Evolutionary conservation across 768 basidiomycete species (phyloP).

Genomic region (Xerocomellus chrysenteron): DNA sequence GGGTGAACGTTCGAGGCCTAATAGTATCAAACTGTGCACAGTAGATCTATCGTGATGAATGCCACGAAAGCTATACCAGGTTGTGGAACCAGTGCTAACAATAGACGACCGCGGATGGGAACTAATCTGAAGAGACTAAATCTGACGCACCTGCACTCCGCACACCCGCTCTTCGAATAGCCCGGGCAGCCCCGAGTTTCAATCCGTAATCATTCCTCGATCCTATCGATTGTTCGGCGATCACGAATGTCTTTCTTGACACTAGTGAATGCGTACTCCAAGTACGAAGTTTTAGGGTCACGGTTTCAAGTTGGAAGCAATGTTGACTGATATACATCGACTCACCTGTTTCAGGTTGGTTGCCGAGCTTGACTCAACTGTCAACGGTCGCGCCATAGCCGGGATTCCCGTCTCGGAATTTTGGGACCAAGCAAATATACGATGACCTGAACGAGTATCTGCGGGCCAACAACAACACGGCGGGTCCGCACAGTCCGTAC

Average conservation of each 20-base stretch:
- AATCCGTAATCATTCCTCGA: constrained; percentile 3
- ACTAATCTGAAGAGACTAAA: not conserved
- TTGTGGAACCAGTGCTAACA: constrained; percentile 7
- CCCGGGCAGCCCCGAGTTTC: constrained; percentile 1
- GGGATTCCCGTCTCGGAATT: not conserved
- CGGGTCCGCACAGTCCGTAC: not conserved
- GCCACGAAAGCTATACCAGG: not conserved
- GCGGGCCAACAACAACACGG: not conserved
- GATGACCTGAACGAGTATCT: not conserved
- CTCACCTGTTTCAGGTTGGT: not conserved
- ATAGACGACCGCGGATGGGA: constrained; percentile 4
- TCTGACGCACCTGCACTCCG: not conserved
- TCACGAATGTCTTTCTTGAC: not conserved
- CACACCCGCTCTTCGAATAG: not conserved
- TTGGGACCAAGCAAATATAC: not conserved
- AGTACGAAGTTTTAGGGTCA: not conserved
- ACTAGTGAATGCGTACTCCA: not conserved
- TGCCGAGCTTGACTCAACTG: not conserved
- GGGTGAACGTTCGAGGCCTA: constrained; percentile 10
- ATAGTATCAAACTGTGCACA: not conserved
- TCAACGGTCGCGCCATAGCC: not conserved
- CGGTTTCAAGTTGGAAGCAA: not conserved
- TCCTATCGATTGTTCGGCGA: constrained; percentile 13
- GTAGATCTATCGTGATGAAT: constrained; percentile 6
- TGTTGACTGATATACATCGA: not conserved